Conservation (phyloP, 495 filamentous ascomycete genomes). For the Penicillium samsonianum region DNA sequence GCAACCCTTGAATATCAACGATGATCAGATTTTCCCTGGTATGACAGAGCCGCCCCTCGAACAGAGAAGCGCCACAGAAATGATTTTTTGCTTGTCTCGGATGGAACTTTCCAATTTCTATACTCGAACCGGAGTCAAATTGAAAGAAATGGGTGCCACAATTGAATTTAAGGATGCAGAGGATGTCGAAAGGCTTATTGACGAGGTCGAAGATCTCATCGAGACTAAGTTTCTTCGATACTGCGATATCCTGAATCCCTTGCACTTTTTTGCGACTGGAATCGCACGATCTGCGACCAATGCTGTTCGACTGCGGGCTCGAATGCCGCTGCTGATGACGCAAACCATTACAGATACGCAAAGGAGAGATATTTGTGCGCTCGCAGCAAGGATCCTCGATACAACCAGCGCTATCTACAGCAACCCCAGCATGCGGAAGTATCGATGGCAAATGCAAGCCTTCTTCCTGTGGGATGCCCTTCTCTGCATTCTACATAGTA, state of each 20-base stretch:
- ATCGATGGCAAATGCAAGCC: conserved; percentile 16
- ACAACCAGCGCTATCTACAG: conserved; percentile 12
- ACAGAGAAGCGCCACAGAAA: conserved; percentile 65
- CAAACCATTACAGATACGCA: conserved; percentile 13
- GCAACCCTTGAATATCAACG: conserved; percentile 57
- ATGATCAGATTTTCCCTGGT: conserved; percentile 51
- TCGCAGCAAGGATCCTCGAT: conserved; percentile 27
- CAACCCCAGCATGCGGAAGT: conserved; percentile 7
- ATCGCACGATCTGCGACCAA: conserved; percentile 24
- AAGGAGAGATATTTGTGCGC: conserved; percentile 15
- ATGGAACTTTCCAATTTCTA: conserved; percentile 38
- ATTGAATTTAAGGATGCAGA: conserved; percentile 28
- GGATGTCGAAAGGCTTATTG: conserved; percentile 42
- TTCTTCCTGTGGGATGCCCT: conserved; percentile 24
- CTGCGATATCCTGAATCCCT: conserved; percentile 57
- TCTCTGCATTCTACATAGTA: conserved; percentile 16
- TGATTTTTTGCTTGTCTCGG: conserved; percentile 74
- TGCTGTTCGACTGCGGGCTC: conserved; percentile 20
- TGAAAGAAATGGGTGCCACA: conserved; percentile 9
- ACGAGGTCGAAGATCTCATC: conserved; percentile 29
- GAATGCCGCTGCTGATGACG: conserved; percentile 14
- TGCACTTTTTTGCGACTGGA: conserved; percentile 68
- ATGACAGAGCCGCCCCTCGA: conserved; percentile 33
- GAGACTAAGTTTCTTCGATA: conserved; percentile 52
- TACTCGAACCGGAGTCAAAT: conserved; percentile 12